Evolutionary conservation across 1,139 yeast species (phyloP).

Genomic region (Hemisphaericaspora lyxosophila): DNA sequence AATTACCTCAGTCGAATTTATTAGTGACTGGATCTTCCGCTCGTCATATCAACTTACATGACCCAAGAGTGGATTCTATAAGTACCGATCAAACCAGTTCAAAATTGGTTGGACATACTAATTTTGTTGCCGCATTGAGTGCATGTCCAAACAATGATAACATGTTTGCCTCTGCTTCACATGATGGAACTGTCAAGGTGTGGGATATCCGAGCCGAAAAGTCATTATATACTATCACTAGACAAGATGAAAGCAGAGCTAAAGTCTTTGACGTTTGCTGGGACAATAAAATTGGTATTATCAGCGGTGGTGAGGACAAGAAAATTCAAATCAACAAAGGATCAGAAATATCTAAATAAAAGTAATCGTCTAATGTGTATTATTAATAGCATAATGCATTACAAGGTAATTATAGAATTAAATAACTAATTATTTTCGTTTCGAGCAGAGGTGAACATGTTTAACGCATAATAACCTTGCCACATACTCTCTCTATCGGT

Average conservation of each 20-base stretch:
- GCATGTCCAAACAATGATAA: conserved; percentile 74
- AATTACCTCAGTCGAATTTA: conserved; percentile 63
- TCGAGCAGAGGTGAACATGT: conserved; percentile 43
- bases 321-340: conserved; percentile 82
- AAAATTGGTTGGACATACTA: conserved; percentile 85
- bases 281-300: conserved; percentile 76
- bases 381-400: no score
- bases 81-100: conserved; percentile 45
- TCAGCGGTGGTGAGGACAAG: conserved; percentile 94
- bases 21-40: conserved; percentile 94
- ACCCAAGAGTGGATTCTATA: conserved; percentile 61
- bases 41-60: conserved; percentile 90
- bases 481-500: conserved; percentile 67
- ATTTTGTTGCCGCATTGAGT: conserved; percentile 80
- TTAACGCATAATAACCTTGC: conserved; percentile 74
- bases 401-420: no score
- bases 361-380: no score
- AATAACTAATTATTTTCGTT: conserved; percentile 25
- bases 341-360: conserved; percentile 33
- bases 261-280: conserved; percentile 89
- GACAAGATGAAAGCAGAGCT: conserved; percentile 53
- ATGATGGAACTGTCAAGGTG: conserved; percentile 90
- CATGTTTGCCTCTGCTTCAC: conserved; percentile 86
- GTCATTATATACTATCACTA: conserved; percentile 80
- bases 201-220: conserved; percentile 94